phyloP scores from a whole-genome alignment of 768 basidiomycete genomes.

The Rhodotorula taiwanensis region DNA sequence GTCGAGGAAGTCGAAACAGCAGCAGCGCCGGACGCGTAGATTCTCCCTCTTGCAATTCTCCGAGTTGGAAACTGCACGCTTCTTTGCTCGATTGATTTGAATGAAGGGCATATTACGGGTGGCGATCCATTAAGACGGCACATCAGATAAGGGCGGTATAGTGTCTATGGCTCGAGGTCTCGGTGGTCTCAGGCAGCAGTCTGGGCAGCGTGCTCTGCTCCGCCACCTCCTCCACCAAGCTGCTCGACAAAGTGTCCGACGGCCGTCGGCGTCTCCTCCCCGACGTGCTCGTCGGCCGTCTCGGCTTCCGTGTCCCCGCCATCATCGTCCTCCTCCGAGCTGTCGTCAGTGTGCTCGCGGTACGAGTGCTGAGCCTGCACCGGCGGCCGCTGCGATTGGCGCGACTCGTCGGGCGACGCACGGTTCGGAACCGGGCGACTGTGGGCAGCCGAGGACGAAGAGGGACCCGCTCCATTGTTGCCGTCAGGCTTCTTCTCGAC shows the following conservation, averaged over 20 bases:
- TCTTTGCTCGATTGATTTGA: no score
- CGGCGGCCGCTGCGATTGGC: background rate
- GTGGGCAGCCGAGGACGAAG: background rate
- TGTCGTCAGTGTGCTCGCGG: background rate
- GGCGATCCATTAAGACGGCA: no score
- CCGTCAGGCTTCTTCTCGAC: constrained; percentile 39
- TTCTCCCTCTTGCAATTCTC: no score
- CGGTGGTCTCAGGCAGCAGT: no score
- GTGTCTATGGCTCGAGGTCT: no score
- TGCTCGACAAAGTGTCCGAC: constrained; percentile 3
- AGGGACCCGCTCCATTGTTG: background rate
- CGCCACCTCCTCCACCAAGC: background rate
- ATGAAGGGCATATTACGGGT: no score
- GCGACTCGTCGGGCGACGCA: background rate
- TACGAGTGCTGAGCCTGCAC: background rate
- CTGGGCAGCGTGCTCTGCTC: no score
- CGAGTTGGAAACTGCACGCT: no score
- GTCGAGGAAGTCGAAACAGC: constrained; percentile 11
- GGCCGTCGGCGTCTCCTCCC: constrained; percentile 6
- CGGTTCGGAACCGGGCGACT: background rate
- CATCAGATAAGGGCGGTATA: no score
- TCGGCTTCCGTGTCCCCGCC: background rate
- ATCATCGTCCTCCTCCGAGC: background rate
- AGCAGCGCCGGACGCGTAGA: background rate
- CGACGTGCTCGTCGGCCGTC: background rate